Percentiles rank a stretch among this genome's conserved stretches.
Conservation (phyloP, 768 basidiomycete genomes). For the Ephemerocybe angulata region DNA sequence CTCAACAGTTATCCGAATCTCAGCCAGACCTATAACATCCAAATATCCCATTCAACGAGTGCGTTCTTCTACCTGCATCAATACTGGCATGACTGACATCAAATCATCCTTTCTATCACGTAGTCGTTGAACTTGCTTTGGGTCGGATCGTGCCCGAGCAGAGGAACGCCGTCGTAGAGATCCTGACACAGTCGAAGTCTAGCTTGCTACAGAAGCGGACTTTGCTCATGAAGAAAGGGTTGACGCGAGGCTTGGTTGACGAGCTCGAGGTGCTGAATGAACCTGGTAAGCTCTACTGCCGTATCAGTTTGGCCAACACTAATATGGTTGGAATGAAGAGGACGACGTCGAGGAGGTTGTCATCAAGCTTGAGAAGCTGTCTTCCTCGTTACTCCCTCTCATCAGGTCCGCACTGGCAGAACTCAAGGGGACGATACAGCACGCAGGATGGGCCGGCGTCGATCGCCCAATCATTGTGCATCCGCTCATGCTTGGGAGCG, state of each 20-base stretch:
- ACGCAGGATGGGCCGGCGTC: conserved; percentile 60
- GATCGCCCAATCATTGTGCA: conserved; percentile 59
- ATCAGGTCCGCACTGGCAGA: conserved; percentile 55
- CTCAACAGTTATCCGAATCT: conserved; percentile 72
- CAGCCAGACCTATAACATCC: conserved; percentile 65
- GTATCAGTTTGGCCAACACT: neutral
- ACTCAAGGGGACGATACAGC: conserved; percentile 58
- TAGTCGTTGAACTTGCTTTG: conserved; percentile 67
- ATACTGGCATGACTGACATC: conserved; percentile 2
- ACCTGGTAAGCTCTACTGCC: conserved; percentile 36
- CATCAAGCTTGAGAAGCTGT: conserved; percentile 54
- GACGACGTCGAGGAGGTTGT: conserved; percentile 60
- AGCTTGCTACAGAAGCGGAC: conserved; percentile 66
- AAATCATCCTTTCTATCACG: conserved; percentile 6
- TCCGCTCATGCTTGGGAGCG: conserved; percentile 70
- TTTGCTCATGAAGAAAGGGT: conserved; percentile 63
- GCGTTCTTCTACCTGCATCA: conserved; percentile 20
- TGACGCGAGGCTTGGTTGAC: conserved; percentile 63
- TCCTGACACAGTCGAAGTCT: conserved; percentile 63
- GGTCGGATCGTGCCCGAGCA: conserved; percentile 57
- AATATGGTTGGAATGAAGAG: conserved; percentile 36
- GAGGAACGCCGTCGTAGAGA: conserved; percentile 56
- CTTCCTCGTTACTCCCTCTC: conserved; percentile 46
- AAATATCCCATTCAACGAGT: conserved; percentile 78
- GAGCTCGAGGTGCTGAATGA: conserved; percentile 72